Conservation (phyloP, 257 asterid species). For the Solanum acaule region DNA sequence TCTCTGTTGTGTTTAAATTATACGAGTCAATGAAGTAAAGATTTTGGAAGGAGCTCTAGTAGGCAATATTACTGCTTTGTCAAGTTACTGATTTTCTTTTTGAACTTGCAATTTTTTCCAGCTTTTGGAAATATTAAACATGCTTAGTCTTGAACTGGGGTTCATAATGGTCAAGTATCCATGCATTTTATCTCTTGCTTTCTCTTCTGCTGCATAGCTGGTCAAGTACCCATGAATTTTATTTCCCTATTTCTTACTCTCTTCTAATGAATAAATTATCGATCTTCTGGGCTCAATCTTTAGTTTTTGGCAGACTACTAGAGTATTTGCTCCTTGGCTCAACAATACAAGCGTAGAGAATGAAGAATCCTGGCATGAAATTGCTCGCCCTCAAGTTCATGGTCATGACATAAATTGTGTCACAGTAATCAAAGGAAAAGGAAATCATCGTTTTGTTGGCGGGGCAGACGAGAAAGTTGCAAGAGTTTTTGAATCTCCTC, state of each 20-base stretch:
- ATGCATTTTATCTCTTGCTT: background rate
- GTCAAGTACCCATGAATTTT: background rate
- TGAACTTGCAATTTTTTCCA: background rate
- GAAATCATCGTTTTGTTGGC: conserved; percentile 82
- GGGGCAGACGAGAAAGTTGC: conserved; percentile 98
- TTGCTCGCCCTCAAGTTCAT: conserved; percentile 97
- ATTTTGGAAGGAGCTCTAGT: background rate
- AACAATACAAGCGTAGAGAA: conserved; percentile 22
- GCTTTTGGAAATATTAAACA: background rate
- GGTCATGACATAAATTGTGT: conserved; percentile 95
- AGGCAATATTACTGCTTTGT: background rate
- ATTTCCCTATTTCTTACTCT: background rate
- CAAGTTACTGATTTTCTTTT: background rate
- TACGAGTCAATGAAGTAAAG: background rate
- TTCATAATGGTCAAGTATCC: background rate
- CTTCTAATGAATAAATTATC: background rate
- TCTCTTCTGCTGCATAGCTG: background rate
- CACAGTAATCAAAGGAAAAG: conserved; percentile 61
- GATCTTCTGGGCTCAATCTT: background rate
- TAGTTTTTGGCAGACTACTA: conserved; percentile 58
- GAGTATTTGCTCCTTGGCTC: conserved; percentile 78
- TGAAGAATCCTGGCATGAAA: conserved; percentile 85
- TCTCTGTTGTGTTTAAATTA: background rate
- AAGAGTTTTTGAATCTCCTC: conserved; percentile 92
- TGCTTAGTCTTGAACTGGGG: background rate